A percentile compares a stretch with the other conserved stretches of the same genome.
Evolutionary conservation across 2,329 filamentous ascomycete genomes (phyloP).

Genomic region (Aureobasidium sp.): DNA sequence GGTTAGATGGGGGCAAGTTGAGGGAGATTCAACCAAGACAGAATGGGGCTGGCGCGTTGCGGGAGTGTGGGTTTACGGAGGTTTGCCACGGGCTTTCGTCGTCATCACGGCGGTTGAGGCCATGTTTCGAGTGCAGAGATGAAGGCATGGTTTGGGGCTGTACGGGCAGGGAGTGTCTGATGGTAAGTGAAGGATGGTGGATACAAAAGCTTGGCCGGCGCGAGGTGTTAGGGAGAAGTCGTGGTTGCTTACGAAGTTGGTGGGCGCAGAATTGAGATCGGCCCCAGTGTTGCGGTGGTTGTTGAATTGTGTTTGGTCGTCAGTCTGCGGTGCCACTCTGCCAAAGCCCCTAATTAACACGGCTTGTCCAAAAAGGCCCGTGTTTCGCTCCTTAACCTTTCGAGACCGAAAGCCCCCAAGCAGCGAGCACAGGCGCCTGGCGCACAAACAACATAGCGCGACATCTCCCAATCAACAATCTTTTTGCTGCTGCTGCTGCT

Average conservation of each 20-base stretch:
- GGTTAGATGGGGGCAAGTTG: slow-evolving; percentile 1
- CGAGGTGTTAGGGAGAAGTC: not conserved
- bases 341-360: slow-evolving; percentile 4
- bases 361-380: not conserved
- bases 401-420: not conserved
- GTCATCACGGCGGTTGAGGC: slow-evolving; percentile 7
- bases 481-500: slow-evolving; percentile 4
- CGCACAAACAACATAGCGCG: slow-evolving; percentile 6
- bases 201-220: not conserved
- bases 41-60: not conserved
- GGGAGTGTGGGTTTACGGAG: not conserved
- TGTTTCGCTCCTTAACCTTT: not conserved
- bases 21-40: slow-evolving; percentile 10
- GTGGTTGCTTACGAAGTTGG: not conserved
- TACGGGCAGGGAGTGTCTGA: not conserved
- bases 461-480: slow-evolving; percentile 9
- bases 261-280: not conserved
- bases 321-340: not conserved
- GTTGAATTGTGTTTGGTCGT: not conserved
- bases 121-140: not conserved
- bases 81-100: slow-evolving; percentile 6
- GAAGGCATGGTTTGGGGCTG: not conserved
- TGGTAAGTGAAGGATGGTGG: not conserved
- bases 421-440: not conserved
- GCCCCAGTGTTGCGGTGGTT: not conserved